Percentiles rank a stretch among this genome's conserved stretches.
phyloP scores from a whole-genome alignment of 768 basidiomycete genomes.

The Russula sp. region DNA sequence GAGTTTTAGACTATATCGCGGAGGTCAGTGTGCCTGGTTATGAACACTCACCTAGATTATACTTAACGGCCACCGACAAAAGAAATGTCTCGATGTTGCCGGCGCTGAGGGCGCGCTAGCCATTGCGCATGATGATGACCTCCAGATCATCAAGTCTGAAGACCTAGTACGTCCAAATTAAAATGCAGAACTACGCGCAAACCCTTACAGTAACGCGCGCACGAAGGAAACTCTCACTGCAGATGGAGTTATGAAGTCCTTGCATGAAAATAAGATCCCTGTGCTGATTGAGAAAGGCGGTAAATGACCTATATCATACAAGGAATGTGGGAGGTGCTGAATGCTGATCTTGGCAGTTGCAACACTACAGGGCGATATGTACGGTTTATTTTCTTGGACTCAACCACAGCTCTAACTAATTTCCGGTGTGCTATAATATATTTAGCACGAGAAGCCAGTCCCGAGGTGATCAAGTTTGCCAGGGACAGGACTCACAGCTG shows the following conservation, averaged over 20 bases:
- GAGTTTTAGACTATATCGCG: conserved; percentile 21
- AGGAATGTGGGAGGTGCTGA: background rate
- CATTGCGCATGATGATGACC: conserved; percentile 22
- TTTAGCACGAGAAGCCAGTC: too few relatives aligned
- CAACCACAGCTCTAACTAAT: too few relatives aligned
- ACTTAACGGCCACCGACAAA: background rate
- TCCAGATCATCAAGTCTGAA: conserved; percentile 13
- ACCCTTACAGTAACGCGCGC: background rate
- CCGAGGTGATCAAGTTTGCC: too few relatives aligned
- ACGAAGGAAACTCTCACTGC: conserved; percentile 5
- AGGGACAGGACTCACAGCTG: too few relatives aligned
- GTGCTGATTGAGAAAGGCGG: conserved; percentile 16
- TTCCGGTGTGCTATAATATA: too few relatives aligned
- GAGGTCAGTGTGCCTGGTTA: background rate
- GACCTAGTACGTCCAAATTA: conserved; percentile 4
- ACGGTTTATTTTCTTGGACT: too few relatives aligned
- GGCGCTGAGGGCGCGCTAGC: background rate
- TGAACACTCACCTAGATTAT: background rate
- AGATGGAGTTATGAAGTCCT: conserved; percentile 1
- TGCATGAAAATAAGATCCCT: background rate
- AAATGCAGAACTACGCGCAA: background rate
- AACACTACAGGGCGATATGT: background rate
- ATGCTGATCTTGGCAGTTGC: background rate
- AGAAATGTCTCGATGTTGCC: conserved; percentile 12
- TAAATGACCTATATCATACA: background rate